phyloP scores from a whole-genome alignment of 495 filamentous ascomycete genomes.

The Daldinia bambusicola region DNA sequence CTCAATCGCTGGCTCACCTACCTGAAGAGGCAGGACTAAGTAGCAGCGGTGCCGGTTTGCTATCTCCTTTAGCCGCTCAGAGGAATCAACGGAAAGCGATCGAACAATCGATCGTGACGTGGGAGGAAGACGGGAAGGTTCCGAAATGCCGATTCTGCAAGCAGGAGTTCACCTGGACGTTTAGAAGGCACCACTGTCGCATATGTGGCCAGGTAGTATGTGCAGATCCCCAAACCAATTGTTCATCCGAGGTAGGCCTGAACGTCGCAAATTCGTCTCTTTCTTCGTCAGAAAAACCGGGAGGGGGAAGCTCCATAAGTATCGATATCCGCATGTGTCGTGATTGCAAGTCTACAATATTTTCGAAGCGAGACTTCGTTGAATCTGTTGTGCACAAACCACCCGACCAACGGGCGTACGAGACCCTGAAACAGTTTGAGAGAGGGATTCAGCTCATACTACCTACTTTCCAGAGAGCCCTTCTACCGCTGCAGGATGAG shows the following conservation, averaged over 20 bases:
- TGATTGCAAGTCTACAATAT: slow-evolving; percentile 86
- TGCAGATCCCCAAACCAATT: slow-evolving; percentile 81
- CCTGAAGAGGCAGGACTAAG: slow-evolving; percentile 65
- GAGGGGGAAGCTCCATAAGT: slow-evolving; percentile 61
- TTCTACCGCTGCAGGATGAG: slow-evolving; percentile 62
- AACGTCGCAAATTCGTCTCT: slow-evolving; percentile 65
- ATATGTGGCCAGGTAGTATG: slow-evolving; percentile 94
- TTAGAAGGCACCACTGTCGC: slow-evolving; percentile 92
- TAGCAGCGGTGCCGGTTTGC: slow-evolving; percentile 44
- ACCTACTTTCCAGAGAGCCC: slow-evolving; percentile 85
- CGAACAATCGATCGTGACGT: slow-evolving; percentile 91
- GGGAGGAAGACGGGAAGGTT: slow-evolving; percentile 91
- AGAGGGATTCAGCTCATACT: slow-evolving; percentile 84
- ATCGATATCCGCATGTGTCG: slow-evolving; percentile 91
- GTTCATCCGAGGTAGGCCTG: slow-evolving; percentile 84
- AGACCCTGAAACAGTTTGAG: slow-evolving; percentile 89
- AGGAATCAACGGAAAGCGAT: slow-evolving; percentile 76
- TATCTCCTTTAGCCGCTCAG: slow-evolving; percentile 56
- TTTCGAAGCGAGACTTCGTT: slow-evolving; percentile 84
- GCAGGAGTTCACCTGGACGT: slow-evolving; percentile 91
- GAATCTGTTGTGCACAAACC: slow-evolving; percentile 74
- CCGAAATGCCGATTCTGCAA: slow-evolving; percentile 89
- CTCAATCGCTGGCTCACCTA: slow-evolving; percentile 78
- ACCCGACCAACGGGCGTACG: slow-evolving; percentile 82
- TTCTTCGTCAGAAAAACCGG: slow-evolving; percentile 49